Conservation (phyloP, 1,139 yeast species). For the Taiozyma onychis region DNA sequence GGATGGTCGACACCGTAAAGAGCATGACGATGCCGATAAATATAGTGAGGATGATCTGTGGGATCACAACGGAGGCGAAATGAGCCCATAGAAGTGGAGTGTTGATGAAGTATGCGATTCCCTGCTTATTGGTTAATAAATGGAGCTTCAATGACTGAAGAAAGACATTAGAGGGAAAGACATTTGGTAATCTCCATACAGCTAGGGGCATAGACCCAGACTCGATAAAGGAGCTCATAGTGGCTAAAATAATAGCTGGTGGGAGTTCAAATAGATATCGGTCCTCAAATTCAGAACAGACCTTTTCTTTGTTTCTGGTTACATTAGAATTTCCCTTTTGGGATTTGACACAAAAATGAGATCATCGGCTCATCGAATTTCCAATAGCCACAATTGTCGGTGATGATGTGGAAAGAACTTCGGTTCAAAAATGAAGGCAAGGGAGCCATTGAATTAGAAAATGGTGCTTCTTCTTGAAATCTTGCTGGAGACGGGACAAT, state of each 20-base stretch:
- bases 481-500: too few relatives aligned
- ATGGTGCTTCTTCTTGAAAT: too few relatives aligned
- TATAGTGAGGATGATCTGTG: conserved; percentile 44
- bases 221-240: neutral
- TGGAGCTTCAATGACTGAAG: neutral
- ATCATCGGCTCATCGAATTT: neutral
- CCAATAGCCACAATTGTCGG: too few relatives aligned
- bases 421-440: too few relatives aligned
- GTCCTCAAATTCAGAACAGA: too few relatives aligned
- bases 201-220: neutral
- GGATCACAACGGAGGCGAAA: conserved; percentile 41
- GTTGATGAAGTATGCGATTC: conserved; percentile 38
- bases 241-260: neutral
- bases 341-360: neutral
- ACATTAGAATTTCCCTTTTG: too few relatives aligned
- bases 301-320: too few relatives aligned
- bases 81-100: conserved; percentile 50
- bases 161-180: neutral
- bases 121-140: conserved; percentile 24
- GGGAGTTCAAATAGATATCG: too few relatives aligned
- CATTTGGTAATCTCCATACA: neutral
- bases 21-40: conserved; percentile 40
- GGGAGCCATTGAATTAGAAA: too few relatives aligned
- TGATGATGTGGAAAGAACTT: too few relatives aligned
- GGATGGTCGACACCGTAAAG: conserved; percentile 24